Evolutionary conservation across 2,329 filamentous ascomycete genomes (phyloP), one percentile per base, ranked within the genome.

Genomic region (Didymella arachidicola): DNA sequence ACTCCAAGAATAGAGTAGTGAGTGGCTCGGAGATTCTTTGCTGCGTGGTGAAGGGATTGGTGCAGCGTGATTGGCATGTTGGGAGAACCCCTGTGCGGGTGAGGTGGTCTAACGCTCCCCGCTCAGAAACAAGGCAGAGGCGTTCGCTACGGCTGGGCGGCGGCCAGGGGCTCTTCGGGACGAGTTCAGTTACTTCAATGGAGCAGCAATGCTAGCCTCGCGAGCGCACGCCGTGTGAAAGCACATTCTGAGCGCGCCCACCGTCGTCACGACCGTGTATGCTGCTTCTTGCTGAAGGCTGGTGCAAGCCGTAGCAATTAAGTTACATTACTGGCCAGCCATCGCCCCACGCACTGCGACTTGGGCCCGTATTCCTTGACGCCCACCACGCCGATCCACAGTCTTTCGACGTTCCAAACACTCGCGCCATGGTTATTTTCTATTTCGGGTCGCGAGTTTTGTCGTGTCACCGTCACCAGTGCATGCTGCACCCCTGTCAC

Each of bases 391-490:
- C 67, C 59, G 67, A 69, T 68, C 65, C 42, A 54, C 59, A 58
- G 61, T 62, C 61, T 49, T 54, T 60, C 61, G 62, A 61, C 59
- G 65, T 70, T 64, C 69, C 59, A 66, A 64, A 69, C 65, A 67
- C 59, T 63, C 61, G 61, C 69, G 57, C 64, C 56, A 65, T 59
- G 53, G 60, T 65, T 59, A 58, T 29, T 58, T 67, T 60, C 71
- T 75, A 75, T 74, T 74, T 64, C 65, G 54, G 64, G 66, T 62
- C 10, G 45, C 53, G 57, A 55, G 58, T 62, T 63, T 60, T 67
- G 64, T 68, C 66, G 68, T 66, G 41, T 51, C 57, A 62, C 63
- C 66, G 68, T 64, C 60, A 64, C 66, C 51, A 60, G 49, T 61
- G 62, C 62, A 62, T 57, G 41, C 46, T 30, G 7, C 4, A 45